Percentiles rank a stretch among this genome's conserved stretches.
These are phyloP conservation scores for Pestalotiopsis sp. DNA, from an alignment of 2,329 filamentous ascomycete species.

Conservation along the genomic window DNA sequence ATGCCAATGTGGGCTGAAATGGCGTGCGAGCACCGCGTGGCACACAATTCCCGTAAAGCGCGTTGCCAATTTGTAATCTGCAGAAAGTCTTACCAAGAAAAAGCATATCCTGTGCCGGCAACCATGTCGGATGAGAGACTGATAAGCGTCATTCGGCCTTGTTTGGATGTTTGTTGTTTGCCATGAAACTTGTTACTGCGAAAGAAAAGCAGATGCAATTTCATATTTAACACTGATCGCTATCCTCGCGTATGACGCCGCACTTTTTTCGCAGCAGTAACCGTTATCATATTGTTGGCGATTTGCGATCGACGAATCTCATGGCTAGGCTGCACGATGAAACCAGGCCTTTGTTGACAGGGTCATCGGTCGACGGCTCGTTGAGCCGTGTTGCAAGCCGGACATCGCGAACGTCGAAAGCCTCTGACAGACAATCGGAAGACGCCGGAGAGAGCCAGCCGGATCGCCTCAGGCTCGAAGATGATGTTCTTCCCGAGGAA, in stretches of 20 bases:
- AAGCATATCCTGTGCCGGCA: neutral
- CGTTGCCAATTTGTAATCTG: neutral
- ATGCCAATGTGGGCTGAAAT: neutral
- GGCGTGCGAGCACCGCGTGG: conserved; percentile 7
- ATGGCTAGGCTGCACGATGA: neutral
- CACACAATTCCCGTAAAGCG: neutral
- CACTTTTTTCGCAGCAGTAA: too few relatives aligned
- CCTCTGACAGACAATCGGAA: neutral
- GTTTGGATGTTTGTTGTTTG: neutral
- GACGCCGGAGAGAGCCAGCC: neutral
- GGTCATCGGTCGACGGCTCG: neutral
- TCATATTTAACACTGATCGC: neutral
- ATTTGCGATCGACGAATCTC: neutral
- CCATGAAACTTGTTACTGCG: too few relatives aligned
- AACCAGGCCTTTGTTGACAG: neutral
- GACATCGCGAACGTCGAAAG: neutral
- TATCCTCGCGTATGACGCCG: too few relatives aligned
- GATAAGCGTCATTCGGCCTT: too few relatives aligned
- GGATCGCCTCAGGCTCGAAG: conserved; percentile 45
- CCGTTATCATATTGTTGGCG: neutral
- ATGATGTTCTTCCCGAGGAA: conserved; percentile 62
- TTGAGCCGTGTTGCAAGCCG: neutral
- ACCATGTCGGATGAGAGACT: neutral
- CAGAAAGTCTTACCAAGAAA: neutral
- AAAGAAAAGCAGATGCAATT: neutral